These are phyloP conservation scores for Curvularia sp. DNA, from an alignment of 2,329 filamentous ascomycete species.

Conservation along the genomic window DNA sequence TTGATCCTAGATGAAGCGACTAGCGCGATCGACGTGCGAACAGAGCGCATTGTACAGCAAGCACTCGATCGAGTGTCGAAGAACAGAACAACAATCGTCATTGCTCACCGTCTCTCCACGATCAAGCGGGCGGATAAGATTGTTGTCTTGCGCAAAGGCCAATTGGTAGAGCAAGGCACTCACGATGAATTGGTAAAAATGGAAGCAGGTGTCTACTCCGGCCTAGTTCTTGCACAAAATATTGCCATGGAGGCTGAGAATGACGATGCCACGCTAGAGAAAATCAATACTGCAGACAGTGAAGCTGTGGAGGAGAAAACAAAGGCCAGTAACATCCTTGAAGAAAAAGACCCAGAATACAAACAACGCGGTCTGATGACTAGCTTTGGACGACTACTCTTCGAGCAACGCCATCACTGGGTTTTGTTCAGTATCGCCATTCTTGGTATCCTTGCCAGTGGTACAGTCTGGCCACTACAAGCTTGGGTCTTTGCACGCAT, in stretches of 20 bases:
- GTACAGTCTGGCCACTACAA: constrained; percentile 50
- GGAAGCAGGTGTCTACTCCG: constrained; percentile 69
- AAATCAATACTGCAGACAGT: constrained; percentile 28
- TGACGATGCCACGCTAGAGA: constrained; percentile 26
- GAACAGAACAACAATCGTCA: constrained; percentile 75
- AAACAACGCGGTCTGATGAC: constrained; percentile 40
- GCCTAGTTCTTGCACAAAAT: constrained; percentile 64
- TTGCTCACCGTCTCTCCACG: constrained; percentile 78
- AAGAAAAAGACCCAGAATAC: constrained; percentile 35
- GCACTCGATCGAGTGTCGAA: constrained; percentile 66
- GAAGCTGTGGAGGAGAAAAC: constrained; percentile 18
- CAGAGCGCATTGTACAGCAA: constrained; percentile 63
- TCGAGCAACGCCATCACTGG: constrained; percentile 48
- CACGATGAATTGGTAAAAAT: constrained; percentile 73
- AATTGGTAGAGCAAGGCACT: constrained; percentile 75
- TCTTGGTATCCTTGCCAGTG: constrained; percentile 41
- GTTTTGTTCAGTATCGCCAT: constrained; percentile 41
- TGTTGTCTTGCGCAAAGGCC: constrained; percentile 74
- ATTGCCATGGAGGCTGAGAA: constrained; percentile 39
- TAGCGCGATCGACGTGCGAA: constrained; percentile 67
- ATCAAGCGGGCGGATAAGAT: constrained; percentile 82
- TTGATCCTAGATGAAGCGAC: constrained; percentile 80
- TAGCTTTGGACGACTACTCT: constrained; percentile 45
- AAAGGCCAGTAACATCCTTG: constrained; percentile 7
- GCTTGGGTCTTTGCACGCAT: constrained; percentile 51